Conservation (phyloP, 768 basidiomycete species). For the Suillus variegatus region DNA sequence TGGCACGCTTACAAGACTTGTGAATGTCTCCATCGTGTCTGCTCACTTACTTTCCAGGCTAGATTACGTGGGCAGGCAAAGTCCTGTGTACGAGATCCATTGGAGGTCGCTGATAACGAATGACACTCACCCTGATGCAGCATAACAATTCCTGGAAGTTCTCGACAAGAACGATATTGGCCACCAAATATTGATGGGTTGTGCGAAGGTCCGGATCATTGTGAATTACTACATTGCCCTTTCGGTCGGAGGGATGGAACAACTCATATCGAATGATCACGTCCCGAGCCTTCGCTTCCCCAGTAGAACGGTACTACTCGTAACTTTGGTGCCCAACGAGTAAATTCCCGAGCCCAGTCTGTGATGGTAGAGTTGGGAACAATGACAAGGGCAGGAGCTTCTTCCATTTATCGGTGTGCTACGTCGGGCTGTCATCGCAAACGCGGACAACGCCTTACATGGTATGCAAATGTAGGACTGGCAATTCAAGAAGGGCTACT, state of each 20-base stretch:
- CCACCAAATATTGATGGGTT: conserved; percentile 16
- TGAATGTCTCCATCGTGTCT: conserved; percentile 25
- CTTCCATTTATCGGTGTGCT: conserved; percentile 52
- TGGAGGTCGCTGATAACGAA: conserved; percentile 52
- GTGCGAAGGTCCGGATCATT: conserved; percentile 47
- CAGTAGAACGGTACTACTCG: conserved; percentile 84
- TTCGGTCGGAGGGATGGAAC: conserved; percentile 50
- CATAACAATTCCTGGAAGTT: conserved; percentile 29
- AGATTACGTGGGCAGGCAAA: conserved; percentile 32
- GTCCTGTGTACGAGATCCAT: conserved; percentile 49
- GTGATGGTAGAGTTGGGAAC: conserved; percentile 97
- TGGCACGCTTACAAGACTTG: conserved; percentile 42
- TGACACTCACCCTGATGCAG: conserved; percentile 49
- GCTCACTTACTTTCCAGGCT: conserved; percentile 5
- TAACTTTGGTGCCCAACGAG: conserved; percentile 65
- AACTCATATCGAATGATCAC: conserved; percentile 84
- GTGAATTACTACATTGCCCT: conserved; percentile 47
- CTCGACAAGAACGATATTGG: neutral
- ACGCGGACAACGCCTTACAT: conserved; percentile 36
- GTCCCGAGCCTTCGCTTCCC: conserved; percentile 77
- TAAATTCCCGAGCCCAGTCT: conserved; percentile 95
- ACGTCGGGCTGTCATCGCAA: conserved; percentile 38
- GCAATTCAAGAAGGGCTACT: conserved; percentile 36
- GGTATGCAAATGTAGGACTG: conserved; percentile 57
- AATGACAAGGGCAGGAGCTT: conserved; percentile 82